Conservation (phyloP, 2,329 filamentous ascomycete genomes). For the Curvularia eragrostidis region DNA sequence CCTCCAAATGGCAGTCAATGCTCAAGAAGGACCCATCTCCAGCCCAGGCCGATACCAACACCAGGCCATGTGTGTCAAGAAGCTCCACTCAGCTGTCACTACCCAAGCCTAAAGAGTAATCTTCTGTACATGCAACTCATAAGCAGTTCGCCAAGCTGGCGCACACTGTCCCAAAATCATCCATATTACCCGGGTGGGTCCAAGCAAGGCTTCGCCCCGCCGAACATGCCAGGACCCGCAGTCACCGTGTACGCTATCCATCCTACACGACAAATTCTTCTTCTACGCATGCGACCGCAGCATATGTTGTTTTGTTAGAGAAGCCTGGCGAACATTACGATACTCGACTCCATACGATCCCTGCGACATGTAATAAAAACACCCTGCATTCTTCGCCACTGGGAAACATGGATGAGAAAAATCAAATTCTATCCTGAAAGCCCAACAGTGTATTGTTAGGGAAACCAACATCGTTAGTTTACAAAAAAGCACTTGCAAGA, state of each 20-base stretch:
- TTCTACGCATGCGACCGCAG: not conserved
- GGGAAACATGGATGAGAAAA: not conserved
- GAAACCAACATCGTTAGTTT: not conserved
- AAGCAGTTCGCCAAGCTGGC: not conserved
- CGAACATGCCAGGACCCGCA: not conserved
- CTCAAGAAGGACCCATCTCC: conserved; percentile 16
- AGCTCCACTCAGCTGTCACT: conserved; percentile 48
- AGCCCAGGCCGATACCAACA: conserved; percentile 13
- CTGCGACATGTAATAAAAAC: not conserved
- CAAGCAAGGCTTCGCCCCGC: not conserved
- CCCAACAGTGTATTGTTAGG: not conserved
- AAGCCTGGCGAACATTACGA: not conserved
- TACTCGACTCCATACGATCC: not conserved
- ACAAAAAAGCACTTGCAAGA: not conserved
- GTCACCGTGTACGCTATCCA: not conserved
- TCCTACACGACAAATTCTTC: not conserved
- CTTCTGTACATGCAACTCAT: not conserved
- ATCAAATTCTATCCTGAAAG: not conserved
- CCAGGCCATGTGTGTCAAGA: conserved; percentile 41
- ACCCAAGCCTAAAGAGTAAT: conserved; percentile 44
- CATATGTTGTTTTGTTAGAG: not conserved
- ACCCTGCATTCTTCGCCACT: not conserved
- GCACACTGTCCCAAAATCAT: not conserved
- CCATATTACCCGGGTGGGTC: not conserved
- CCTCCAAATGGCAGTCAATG: conserved; percentile 31